phyloP scores from a whole-genome alignment of 176 grass and related monocot genomes.

The bread wheat (Triticum aestivum) region IWGSC_CS_RefSeq_v2.1 NC_057805.1:22318845-22319344 shows the following conservation, averaged over 20 bases:
- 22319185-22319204: background rate
- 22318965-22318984: constrained; percentile 28
- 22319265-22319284: background rate
- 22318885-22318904: constrained; percentile 98
- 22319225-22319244: background rate
- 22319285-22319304: background rate
- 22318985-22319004: background rate
- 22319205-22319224: background rate
- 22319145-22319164: constrained; percentile 8
- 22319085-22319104: background rate
- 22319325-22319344: background rate
- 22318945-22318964: constrained; percentile 86
- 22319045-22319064: background rate
- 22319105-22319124: background rate
- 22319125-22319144: background rate
- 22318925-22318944: constrained; percentile 75
- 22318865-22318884: constrained; percentile 83
- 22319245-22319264: background rate
- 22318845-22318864: constrained; percentile 91
- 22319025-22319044: constrained; percentile 19
- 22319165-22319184: constrained; percentile 12
- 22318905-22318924: constrained; percentile 99
- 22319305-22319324: background rate
- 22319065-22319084: background rate
- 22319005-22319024: background rate